phyloP scores from a whole-genome alignment of 1,139 yeast genomes.

The Suhomyces taliae region DNA sequence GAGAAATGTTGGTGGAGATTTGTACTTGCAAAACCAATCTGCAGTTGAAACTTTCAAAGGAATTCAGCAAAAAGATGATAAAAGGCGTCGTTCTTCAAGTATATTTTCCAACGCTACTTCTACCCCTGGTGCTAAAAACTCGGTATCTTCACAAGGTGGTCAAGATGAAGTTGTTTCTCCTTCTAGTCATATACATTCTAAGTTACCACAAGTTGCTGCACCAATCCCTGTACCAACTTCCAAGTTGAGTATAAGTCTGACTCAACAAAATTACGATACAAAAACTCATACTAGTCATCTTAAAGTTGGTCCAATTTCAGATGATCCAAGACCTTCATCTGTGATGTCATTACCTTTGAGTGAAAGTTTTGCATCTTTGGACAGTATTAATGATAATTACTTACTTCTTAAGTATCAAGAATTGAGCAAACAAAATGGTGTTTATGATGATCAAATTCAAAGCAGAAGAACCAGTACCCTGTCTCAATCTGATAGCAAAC shows the following conservation, averaged over 20 bases:
- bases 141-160: slow-evolving; percentile 19
- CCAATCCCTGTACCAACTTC: slow-evolving; percentile 21
- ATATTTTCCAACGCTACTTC: slow-evolving; percentile 22
- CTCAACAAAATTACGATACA: background rate
- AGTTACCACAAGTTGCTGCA: slow-evolving; percentile 14
- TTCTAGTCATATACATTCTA: background rate
- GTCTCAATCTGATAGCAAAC: slow-evolving; percentile 10
- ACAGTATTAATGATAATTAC: slow-evolving; percentile 66
- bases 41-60: slow-evolving; percentile 52
- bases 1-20: slow-evolving; percentile 56
- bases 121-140: slow-evolving; percentile 14
- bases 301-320: slow-evolving; percentile 37
- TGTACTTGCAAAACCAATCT: slow-evolving; percentile 49
- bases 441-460: background rate
- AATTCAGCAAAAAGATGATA: slow-evolving; percentile 48
- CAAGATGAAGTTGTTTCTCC: slow-evolving; percentile 1
- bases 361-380: slow-evolving; percentile 76
- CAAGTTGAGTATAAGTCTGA: slow-evolving; percentile 2
- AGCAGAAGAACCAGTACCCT: slow-evolving; percentile 12
- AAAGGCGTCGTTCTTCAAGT: slow-evolving; percentile 42
- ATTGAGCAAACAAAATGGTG: slow-evolving; percentile 15
- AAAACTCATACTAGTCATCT: slow-evolving; percentile 6
- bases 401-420: slow-evolving; percentile 39
- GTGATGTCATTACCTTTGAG: slow-evolving; percentile 59
- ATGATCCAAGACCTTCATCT: slow-evolving; percentile 31